Conservation (phyloP, 2,329 filamentous ascomycete genomes). For the Clonostachys byssicola region DNA sequence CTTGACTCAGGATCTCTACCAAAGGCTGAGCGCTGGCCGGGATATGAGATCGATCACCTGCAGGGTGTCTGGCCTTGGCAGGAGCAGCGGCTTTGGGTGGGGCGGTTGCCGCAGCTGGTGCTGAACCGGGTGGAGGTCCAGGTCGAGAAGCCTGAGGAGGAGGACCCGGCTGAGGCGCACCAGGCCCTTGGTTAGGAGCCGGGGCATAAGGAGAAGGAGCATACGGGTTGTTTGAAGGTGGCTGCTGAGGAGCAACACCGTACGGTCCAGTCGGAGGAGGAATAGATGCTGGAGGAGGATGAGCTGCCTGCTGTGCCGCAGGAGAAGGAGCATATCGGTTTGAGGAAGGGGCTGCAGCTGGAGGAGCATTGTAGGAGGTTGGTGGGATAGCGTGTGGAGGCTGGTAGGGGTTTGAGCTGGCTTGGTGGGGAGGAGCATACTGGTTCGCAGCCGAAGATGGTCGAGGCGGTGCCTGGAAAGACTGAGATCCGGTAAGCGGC, state of each 20-base stretch:
- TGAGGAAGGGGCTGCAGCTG: constrained; percentile 62
- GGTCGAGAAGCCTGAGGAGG: constrained; percentile 22
- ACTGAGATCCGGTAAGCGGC: constrained; percentile 55
- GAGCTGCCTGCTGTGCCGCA: constrained; percentile 44
- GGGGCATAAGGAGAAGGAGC: constrained; percentile 50
- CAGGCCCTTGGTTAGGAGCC: constrained; percentile 37
- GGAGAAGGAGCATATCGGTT: constrained; percentile 74
- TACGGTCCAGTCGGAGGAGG: constrained; percentile 40
- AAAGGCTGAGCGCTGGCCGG: constrained; percentile 71
- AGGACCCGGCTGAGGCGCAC: constrained; percentile 29
- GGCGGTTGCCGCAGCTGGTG: constrained; percentile 41
- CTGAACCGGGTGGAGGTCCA: constrained; percentile 22
- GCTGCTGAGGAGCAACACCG: constrained; percentile 40
- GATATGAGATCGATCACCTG: constrained; percentile 89
- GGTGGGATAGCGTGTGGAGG: constrained; percentile 66
- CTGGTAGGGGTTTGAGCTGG: constrained; percentile 60
- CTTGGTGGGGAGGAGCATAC: constrained; percentile 46
- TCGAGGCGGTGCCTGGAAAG: constrained; percentile 50
- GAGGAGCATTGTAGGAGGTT: constrained; percentile 80
- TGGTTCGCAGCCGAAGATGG: constrained; percentile 61
- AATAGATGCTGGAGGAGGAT: constrained; percentile 32
- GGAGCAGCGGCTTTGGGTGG: constrained; percentile 31
- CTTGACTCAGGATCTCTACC: constrained; percentile 74
- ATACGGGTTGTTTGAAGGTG: constrained; percentile 49
- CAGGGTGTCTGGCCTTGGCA: constrained; percentile 64